Evolutionary conservation across 208 protist genomes (phyloP).

Genomic region (Trypanosoma caninum): DNA sequence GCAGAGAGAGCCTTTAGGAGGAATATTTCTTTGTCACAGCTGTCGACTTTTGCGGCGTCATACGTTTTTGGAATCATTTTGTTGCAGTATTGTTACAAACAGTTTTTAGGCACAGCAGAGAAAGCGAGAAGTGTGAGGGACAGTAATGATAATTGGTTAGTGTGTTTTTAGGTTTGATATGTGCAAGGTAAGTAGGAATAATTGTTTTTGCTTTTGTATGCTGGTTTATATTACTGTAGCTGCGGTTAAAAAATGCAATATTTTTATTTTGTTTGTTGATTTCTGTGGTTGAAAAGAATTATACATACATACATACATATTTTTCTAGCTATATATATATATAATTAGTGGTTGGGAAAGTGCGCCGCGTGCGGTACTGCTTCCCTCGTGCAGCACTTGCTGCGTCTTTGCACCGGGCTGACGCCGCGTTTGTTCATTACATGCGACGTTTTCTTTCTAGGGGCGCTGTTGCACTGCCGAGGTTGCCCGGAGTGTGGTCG

Average conservation of each 20-base stretch:
- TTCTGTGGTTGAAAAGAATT: neutral
- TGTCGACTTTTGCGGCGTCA: slow-evolving; percentile 43
- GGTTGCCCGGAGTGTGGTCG: neutral
- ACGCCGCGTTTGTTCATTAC: neutral
- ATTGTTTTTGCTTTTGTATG: no score
- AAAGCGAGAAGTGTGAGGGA: no score
- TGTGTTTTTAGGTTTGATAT: no score
- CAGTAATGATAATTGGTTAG: no score
- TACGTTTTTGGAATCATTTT: neutral
- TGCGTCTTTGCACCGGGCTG: slow-evolving; percentile 8
- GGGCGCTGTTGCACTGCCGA: neutral
- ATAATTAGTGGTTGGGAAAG: no score
- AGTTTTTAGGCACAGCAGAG: no score
- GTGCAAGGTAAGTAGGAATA: no score
- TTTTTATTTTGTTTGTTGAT: no score
- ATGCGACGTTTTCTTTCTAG: neutral
- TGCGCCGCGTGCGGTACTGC: neutral
- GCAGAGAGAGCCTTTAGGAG: slow-evolving; percentile 46
- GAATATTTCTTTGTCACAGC: slow-evolving; percentile 68
- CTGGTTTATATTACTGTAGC: no score
- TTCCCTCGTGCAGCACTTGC: neutral
- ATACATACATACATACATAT: neutral
- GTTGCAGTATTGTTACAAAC: neutral
- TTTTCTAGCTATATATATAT: no score
- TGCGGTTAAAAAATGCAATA: no score